A percentile compares a stretch with the other conserved stretches of the same genome.
Evolutionary conservation across 179 eudicot species (phyloP).

Genomic region (Amaranthus tricolor): DNA sequence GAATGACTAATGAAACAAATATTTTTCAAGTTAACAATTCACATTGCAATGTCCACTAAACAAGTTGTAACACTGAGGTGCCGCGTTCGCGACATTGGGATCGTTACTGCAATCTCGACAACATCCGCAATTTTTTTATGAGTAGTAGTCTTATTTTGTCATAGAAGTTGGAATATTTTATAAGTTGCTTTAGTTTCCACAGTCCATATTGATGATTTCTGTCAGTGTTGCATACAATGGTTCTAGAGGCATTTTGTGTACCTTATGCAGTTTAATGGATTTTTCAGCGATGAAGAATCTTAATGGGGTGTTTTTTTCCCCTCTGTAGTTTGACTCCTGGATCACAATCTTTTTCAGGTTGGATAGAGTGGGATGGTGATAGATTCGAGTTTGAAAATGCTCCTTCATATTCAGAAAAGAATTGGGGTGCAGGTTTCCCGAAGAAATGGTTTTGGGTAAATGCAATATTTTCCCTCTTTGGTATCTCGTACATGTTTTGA

Average conservation of each 20-base stretch:
- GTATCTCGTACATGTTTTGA: background rate
- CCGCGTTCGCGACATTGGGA: too few relatives aligned
- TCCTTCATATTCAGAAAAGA: constrained; percentile 94
- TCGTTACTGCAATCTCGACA: too few relatives aligned
- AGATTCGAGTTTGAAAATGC: constrained; percentile 87
- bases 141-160: background rate
- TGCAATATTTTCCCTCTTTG: constrained; percentile 2
- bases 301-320: background rate
- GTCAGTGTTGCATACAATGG: constrained; percentile 1
- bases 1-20: too few relatives aligned
- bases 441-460: constrained; percentile 97
- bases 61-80: too few relatives aligned
- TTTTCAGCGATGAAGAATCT: background rate
- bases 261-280: background rate
- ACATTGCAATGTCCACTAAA: too few relatives aligned
- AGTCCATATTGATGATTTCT: background rate
- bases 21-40: too few relatives aligned
- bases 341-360: constrained; percentile 54
- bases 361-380: constrained; percentile 98
- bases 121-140: too few relatives aligned
- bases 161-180: constrained; percentile 1
- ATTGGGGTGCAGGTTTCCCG: constrained; percentile 97
- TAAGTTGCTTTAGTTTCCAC: background rate
- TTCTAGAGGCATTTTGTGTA: background rate
- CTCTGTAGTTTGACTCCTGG: constrained; percentile 11